phyloP scores from a whole-genome alignment of 78 protist genomes.

The Dictyostelium purpureum region DNA sequence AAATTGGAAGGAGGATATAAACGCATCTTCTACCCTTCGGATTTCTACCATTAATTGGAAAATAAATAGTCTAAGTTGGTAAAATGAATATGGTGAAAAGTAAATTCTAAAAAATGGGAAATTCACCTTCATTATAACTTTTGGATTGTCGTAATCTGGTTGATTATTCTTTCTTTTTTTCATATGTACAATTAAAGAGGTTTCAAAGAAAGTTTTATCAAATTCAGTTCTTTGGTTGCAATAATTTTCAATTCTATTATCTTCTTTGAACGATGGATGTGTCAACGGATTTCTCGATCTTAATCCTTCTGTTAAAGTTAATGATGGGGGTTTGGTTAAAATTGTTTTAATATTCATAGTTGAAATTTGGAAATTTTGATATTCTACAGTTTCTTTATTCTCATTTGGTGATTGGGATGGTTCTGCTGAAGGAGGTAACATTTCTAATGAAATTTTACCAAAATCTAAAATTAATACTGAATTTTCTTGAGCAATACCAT shows the following conservation, averaged over 20 bases:
- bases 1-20: slow-evolving; percentile 35
- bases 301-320: neutral
- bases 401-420: neutral
- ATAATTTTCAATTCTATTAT: neutral
- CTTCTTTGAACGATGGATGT: neutral
- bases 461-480: slow-evolving; percentile 37
- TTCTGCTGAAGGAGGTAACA: neutral
- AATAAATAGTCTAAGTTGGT: slow-evolving; percentile 50
- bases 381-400: neutral
- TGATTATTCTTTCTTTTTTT: neutral
- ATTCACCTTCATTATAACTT: neutral
- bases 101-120: slow-evolving; percentile 11
- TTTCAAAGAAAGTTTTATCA: slow-evolving; percentile 38
- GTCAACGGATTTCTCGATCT: neutral
- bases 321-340: slow-evolving; percentile 33
- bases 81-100: slow-evolving; percentile 63
- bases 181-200: slow-evolving; percentile 21
- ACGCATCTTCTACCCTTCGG: slow-evolving; percentile 41
- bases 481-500: neutral
- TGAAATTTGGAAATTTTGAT: slow-evolving; percentile 16
- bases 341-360: slow-evolving; percentile 9
- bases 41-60: slow-evolving; percentile 28
- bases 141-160: neutral
- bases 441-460: slow-evolving; percentile 29
- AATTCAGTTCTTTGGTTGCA: neutral